phyloP scores from a whole-genome alignment of 768 basidiomycete species.

The Pleurotus citrinopileatus region DNA sequence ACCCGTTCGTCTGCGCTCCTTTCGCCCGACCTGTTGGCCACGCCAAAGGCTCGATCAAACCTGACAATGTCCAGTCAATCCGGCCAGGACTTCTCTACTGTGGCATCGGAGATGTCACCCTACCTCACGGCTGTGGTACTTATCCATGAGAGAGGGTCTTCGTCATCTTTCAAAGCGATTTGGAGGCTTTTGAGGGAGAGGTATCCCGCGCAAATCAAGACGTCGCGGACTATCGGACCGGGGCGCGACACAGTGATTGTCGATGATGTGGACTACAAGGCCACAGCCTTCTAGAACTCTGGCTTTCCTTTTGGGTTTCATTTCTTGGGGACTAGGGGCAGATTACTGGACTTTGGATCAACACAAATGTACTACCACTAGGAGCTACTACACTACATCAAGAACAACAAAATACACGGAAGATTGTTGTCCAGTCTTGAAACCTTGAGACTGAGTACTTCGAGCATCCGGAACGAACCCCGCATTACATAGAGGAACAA shows the following conservation, averaged over 20 bases:
- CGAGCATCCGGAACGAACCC: too few relatives aligned
- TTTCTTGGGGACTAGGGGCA: not conserved
- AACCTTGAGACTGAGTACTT: too few relatives aligned
- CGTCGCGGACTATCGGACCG: slow-evolving; percentile 3
- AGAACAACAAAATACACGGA: too few relatives aligned
- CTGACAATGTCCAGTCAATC: slow-evolving; percentile 1
- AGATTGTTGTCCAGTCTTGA: too few relatives aligned
- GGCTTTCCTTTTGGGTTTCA: not conserved
- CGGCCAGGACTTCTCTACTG: not conserved
- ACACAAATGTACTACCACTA: too few relatives aligned
- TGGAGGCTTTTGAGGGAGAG: slow-evolving; percentile 70
- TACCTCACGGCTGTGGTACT: slow-evolving; percentile 54
- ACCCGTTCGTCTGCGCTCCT: slow-evolving; percentile 20
- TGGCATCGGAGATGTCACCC: not conserved
- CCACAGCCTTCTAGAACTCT: not conserved
- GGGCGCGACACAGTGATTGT: not conserved
- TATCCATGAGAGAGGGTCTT: slow-evolving; percentile 87
- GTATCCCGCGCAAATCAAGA: slow-evolving; percentile 40
- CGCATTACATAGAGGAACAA: too few relatives aligned
- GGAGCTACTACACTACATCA: too few relatives aligned
- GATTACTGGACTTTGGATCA: too few relatives aligned
- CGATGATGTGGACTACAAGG: not conserved
- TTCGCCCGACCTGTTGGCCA: slow-evolving; percentile 19
- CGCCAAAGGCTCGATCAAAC: not conserved
- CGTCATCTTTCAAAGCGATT: slow-evolving; percentile 78